Base-by-base conservation (phyloP, 2,329 filamentous ascomycete genomes). In the Fusarium begoniae region DNA sequence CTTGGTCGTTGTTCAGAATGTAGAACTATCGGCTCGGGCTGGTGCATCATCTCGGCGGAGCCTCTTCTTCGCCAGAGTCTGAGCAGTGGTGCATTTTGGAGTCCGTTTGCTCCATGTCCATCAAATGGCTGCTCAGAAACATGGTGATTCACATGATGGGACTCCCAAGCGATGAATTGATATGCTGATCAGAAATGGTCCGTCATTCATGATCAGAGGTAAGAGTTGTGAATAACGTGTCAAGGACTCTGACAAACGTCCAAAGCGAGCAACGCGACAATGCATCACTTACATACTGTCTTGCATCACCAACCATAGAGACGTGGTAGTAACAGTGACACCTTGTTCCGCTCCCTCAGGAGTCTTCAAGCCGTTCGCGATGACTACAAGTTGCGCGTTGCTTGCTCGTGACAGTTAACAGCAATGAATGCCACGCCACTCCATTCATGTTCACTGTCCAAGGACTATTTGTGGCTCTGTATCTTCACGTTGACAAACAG, bases 81-180 rank as follows among this genome's bases (percentile, higher is more conserved):
- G 75, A 90, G 92, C 70, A 94, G 95, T 45, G 96, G 95, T 63
- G 91, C 93, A 22, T 98, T 98, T 81, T 98, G 95, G 96, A 95
- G 92, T 79, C 94, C 96, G 15, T 98, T 88, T 77, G 90, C 93
- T 44, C 89, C 90, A 0, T 98, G 95, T 79, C 94, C 95, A 0
- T 81, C 82, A 15, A 90, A 96, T 77, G 90, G 90, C 54, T 87
- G 24, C 17, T 45, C 17, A 26, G 10, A 20, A 2, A 15, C 9
- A 8, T 28, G 44, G 1, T 3, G 45, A 11, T 28, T 22, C 18
- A 11, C 9, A 22, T 0, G 18, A 47, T 8, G 26, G 13, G 4
- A 22, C 18, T 11, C 3, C 5, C 3, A 4, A 30, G 26, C 1
- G 7, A 30, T n/a, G 6, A 5, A 28, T 6, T 4, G 8, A 15